A percentile compares a stretch with the other conserved stretches of the same genome.
Conservation (phyloP, 31 red algal species). For the Odonthalia washingtoniensis region DNA sequence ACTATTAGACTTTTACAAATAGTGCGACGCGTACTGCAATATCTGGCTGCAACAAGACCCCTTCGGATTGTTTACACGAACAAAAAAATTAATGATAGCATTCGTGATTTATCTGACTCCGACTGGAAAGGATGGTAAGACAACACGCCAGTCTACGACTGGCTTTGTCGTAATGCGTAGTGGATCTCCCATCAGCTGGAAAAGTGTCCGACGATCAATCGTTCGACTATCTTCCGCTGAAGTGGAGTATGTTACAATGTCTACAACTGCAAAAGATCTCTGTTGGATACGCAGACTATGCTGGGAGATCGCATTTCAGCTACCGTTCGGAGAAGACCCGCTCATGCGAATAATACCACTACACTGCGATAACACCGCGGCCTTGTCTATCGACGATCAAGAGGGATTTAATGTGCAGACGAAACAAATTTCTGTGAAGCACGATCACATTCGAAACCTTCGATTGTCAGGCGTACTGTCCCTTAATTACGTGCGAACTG, state of each 20-base stretch:
- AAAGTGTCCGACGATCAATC: constrained; percentile 1
- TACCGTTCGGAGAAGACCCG: not conserved
- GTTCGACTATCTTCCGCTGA: constrained; percentile 16
- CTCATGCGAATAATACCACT: not conserved
- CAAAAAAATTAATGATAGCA: not conserved
- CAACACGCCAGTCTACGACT: constrained; percentile 9
- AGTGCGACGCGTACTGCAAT: not conserved
- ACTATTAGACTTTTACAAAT: not conserved
- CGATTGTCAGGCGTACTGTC: not conserved
- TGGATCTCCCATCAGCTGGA: not conserved
- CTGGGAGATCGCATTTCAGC: not conserved
- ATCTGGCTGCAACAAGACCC: not conserved
- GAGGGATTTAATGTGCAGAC: not conserved
- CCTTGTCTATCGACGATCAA: not conserved
- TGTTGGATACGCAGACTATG: not conserved
- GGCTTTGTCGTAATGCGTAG: constrained; percentile 15
- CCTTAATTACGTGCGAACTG: not conserved
- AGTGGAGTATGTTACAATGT: constrained; percentile 26
- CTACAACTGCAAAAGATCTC: not conserved
- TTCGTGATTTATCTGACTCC: not conserved
- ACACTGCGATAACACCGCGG: not conserved
- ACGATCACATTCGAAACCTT: not conserved
- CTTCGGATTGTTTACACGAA: not conserved
- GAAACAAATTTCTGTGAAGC: not conserved
- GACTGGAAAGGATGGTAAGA: not conserved